These are phyloP conservation scores for Arachis stenosperma DNA, from an alignment of 306 rosid genomes.

Conservation along the genomic window DNA sequence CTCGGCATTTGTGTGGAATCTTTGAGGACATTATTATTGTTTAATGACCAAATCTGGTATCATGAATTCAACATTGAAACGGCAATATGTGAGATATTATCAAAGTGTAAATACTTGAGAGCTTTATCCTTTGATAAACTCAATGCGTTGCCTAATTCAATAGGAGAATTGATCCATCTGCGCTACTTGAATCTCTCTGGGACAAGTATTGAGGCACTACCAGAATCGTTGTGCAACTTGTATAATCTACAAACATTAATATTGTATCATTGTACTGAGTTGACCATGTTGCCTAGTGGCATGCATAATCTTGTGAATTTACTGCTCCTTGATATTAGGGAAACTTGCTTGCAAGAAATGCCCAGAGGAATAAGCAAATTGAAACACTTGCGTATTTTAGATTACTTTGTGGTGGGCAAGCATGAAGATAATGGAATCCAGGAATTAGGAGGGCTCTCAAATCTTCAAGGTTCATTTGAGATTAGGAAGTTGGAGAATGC, in stretches of 20 bases:
- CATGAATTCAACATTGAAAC: not conserved
- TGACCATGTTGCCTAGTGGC: not conserved
- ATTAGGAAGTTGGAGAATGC: not conserved
- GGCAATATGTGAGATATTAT: not conserved
- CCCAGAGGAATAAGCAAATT: not conserved
- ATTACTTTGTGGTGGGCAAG: not conserved
- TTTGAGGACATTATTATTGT: slow-evolving; percentile 32
- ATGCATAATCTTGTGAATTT: slow-evolving; percentile 17
- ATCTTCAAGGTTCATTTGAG: not conserved
- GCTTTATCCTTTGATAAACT: not conserved
- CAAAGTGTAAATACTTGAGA: not conserved
- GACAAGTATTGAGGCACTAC: not conserved
- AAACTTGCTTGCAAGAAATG: not conserved
- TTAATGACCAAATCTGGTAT: not conserved
- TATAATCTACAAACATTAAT: slow-evolving; percentile 19
- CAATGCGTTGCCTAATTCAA: not conserved
- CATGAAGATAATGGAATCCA: not conserved
- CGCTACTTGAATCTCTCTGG: not conserved
- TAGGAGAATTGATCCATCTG: slow-evolving; percentile 1
- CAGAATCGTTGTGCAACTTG: not conserved
- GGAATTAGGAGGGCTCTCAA: not conserved
- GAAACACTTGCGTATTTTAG: not conserved
- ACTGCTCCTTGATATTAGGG: not conserved
- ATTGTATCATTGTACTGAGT: fast-evolving
- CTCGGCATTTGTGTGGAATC: no score